Evolutionary conservation across 768 basidiomycete species (phyloP), one percentile per base, ranked within the genome.

Genomic region (Termitomyces sp.): DNA sequence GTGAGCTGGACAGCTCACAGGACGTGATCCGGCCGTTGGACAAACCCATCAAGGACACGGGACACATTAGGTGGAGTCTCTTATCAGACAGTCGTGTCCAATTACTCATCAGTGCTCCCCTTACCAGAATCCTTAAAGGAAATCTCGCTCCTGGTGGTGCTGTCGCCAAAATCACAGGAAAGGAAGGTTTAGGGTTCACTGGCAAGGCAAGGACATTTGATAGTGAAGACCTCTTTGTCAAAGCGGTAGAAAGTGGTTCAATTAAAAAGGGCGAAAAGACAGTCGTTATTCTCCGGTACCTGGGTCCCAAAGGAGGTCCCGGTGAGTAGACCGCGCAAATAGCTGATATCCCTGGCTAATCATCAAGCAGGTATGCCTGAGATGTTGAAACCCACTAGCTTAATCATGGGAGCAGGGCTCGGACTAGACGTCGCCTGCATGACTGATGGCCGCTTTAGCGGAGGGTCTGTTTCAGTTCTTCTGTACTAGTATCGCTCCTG

Each of bases 331-430:
- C 45, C 42, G 56, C 57, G 45, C 41, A 45, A 39, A 45, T 18
- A 13, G 22, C 33, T 34, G 41, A 50, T 28, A 22, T 48, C 44
- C 60, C 65, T 68, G 68, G 64, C 46, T 69, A 28, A 64, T 54
- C 47, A 59, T 51, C 56, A 57, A 55, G 46, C 68, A 89, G 94
- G 94, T 61, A 99, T 99, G 96, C 96, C 94, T 51, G 97, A 99
- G 78, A 99, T 99, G 97, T 81, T 98, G 58, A 98, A 98, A 71
- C 95, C 95, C 26, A 98, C 96, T 33, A 92, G 92, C 76, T 71
- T 98, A 67, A 94, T 99, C 72, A 98, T 99, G 92, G 97, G 97
- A 55, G 97, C 97, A 13, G 97, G 97, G 12, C 81, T 98, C 12
- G 97, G 97, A 12, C 77, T 89, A 63, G 96, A 98, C 65, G 97